A percentile compares a stretch with the other conserved stretches of the same genome.
These are phyloP conservation scores for Rhodamnia argentea DNA, from an alignment of 345 rosid genomes.

Conservation along the genomic window DNA sequence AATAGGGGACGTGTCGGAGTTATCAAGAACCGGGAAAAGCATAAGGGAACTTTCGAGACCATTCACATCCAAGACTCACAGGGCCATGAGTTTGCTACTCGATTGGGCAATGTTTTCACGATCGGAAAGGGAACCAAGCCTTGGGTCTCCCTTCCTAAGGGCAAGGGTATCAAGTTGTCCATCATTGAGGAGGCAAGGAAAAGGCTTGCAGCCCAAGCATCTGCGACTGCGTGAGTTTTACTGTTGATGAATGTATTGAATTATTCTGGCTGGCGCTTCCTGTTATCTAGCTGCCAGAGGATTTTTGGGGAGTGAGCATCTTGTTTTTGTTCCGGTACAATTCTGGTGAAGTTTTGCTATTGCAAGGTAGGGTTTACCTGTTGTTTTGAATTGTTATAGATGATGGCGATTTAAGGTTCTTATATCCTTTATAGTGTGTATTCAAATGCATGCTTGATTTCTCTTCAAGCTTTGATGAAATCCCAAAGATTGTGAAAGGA, in stretches of 20 bases:
- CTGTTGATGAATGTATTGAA: not conserved
- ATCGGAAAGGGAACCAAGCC: conserved; percentile 81
- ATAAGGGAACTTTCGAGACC: conserved; percentile 84
- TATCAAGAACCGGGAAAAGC: conserved; percentile 75
- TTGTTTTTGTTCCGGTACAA: not conserved
- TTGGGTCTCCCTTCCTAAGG: conserved; percentile 82
- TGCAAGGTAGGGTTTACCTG: not conserved
- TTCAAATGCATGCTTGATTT: not conserved
- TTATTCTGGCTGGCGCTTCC: not conserved
- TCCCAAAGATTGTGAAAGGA: not conserved
- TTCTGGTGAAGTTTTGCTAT: not conserved
- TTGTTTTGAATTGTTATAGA: not conserved
- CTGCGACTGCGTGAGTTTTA: conserved; percentile 11
- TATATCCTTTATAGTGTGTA: not conserved
- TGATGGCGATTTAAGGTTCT: not conserved
- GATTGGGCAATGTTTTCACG: conserved; percentile 66
- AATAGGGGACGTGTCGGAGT: conserved; percentile 86
- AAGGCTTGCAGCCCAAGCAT: conserved; percentile 54
- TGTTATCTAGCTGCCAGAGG: not conserved
- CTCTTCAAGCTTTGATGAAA: not conserved
- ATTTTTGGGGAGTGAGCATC: not conserved
- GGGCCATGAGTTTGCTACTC: conserved; percentile 86
- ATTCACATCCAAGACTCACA: conserved; percentile 63
- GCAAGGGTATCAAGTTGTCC: conserved; percentile 77
- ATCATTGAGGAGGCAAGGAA: conserved; percentile 82